Evolutionary conservation across 345 rosid genomes (phyloP).

Genomic region (Salix exigua): DNA sequence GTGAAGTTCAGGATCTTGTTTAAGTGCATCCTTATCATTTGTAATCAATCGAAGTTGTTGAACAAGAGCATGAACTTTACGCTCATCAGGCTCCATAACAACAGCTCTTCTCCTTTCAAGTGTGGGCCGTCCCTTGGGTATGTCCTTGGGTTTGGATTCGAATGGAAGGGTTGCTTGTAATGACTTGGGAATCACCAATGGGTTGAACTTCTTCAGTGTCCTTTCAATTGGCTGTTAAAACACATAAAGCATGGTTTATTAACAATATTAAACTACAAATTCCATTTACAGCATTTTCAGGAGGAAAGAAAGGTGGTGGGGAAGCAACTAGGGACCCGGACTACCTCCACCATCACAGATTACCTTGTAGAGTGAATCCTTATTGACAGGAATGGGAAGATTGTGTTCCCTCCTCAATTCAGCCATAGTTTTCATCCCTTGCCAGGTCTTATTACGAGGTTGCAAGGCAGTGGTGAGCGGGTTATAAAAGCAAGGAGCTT

Average conservation of each 20-base stretch:
- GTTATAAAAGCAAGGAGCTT: no score
- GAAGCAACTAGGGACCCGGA: no score
- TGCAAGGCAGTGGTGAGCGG: no score
- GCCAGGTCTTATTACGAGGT: constrained; percentile 72
- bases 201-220: constrained; percentile 65
- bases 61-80: constrained; percentile 47
- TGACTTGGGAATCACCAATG: constrained; percentile 64
- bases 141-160: constrained; percentile 72
- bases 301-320: no score
- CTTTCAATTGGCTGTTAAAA: constrained; percentile 66
- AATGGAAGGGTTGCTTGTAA: constrained; percentile 75
- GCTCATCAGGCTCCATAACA: constrained; percentile 65
- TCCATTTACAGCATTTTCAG: no score
- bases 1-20: background rate
- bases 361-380: constrained; percentile 89
- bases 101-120: constrained; percentile 72
- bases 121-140: constrained; percentile 38
- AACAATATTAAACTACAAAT: background rate
- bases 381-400: constrained; percentile 70
- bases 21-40: constrained; percentile 46
- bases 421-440: constrained; percentile 86
- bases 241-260: background rate
- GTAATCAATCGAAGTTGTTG: constrained; percentile 59
- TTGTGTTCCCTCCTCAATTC: constrained; percentile 71
- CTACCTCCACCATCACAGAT: constrained; percentile 3